Base-by-base conservation (phyloP, 2,329 filamentous ascomycete species). In the Raffaelea albimanens region DNA sequence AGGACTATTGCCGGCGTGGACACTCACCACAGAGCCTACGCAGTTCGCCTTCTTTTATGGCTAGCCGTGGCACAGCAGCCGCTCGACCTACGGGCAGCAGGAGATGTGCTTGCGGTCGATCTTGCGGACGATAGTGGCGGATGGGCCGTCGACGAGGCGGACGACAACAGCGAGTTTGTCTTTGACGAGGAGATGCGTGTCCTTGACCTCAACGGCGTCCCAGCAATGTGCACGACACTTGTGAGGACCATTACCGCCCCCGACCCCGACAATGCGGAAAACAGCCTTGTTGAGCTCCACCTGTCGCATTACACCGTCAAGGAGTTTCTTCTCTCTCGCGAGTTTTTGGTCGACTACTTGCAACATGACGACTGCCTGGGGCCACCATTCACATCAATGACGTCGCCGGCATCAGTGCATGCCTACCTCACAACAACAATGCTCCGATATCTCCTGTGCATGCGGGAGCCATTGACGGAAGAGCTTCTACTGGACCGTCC, bases 131-230 rank as follows among this genome's bases (percentile, higher is more conserved):
- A 43, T 16, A 22, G 29, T 3, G 41, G 31, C 25, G 14, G 18
- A 10, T 16, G 8, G 14, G 34, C 9, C 18, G 34, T 16, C 5
- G 14, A 38, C 9, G 14, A 38, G 5, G 14, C 5, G 5, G 41
- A 29, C 4, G 41, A 14, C n/a, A 3, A 20, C 7, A 10, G 33
- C 9, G 25, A 29, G 13, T 45, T 39, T 19, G 7, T 40, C 21
- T 39, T 45, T 29, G 33, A 45, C 36, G 43, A 45, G 18, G 43
- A 45, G 2, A 11, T 38, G 33, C 33, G 43, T 16, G 34, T 45
- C 4, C 33, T 21, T 7, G 43, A 45, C 13, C 20, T 45, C 14
- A 18, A 5, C 20, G 33, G 40, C 13, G 19, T 39, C 4, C 43
- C 43, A 3, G 22, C 31, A 11, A 16, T 45, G 43, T 45, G 43